Evolutionary conservation across 1,284 basidiomycete species (phyloP).

Genomic region (Puccinia horiana): DNA sequence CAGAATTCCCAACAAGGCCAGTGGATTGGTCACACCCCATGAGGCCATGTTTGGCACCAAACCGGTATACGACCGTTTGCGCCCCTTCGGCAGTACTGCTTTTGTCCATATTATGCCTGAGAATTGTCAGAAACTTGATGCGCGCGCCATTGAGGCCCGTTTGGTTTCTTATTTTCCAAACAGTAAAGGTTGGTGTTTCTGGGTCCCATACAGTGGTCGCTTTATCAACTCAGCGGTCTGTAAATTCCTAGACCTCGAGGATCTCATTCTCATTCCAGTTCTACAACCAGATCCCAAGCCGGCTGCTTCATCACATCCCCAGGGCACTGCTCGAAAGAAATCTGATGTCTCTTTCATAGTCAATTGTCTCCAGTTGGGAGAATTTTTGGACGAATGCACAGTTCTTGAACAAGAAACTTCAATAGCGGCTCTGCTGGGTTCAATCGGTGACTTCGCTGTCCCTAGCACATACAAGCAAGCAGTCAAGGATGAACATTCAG

Average conservation of each 20-base stretch:
- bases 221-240: constrained; percentile 6
- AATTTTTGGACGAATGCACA: too few relatives aligned
- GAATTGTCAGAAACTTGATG: constrained; percentile 18
- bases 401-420: too few relatives aligned
- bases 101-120: constrained; percentile 12
- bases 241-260: not conserved
- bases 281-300: not conserved
- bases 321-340: not conserved
- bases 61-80: not conserved
- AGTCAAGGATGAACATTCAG: too few relatives aligned
- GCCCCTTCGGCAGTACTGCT: not conserved
- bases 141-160: not conserved
- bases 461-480: too few relatives aligned
- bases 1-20: constrained; percentile 13
- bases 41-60: not conserved
- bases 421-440: too few relatives aligned
- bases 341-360: too few relatives aligned
- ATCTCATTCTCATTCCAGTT: not conserved
- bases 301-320: too few relatives aligned
- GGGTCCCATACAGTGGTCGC: not conserved
- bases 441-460: too few relatives aligned
- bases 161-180: not conserved
- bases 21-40: not conserved
- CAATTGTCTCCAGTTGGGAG: too few relatives aligned
- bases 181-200: constrained; percentile 25